phyloP scores from a whole-genome alignment of 78 protist genomes.

The Cavenderia fasciculata region DNA sequence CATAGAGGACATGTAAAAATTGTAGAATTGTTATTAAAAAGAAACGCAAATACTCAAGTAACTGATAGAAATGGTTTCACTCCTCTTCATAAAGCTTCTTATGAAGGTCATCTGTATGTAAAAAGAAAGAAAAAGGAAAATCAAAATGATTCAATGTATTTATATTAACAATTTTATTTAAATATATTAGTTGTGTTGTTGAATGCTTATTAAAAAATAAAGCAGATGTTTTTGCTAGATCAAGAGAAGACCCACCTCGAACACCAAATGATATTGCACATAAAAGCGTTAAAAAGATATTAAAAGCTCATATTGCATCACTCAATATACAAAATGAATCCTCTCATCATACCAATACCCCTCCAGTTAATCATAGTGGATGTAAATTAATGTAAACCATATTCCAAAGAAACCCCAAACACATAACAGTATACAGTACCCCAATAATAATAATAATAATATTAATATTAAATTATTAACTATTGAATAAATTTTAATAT shows the following conservation, averaged over 20 bases:
- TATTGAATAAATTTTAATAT: too few species aligned
- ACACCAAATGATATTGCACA: slow-evolving; percentile 53
- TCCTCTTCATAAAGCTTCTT: slow-evolving; percentile 64
- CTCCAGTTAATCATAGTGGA: background rate
- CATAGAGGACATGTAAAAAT: slow-evolving; percentile 70
- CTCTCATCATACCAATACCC: background rate
- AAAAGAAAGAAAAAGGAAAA: too few species aligned
- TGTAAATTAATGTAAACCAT: slow-evolving; percentile 11
- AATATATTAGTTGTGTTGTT: slow-evolving; percentile 17
- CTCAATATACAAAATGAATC: background rate
- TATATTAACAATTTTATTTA: too few species aligned
- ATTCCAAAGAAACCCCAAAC: background rate
- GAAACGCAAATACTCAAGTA: slow-evolving; percentile 58
- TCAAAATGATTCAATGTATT: too few species aligned
- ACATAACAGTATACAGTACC: background rate
- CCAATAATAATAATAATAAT: background rate
- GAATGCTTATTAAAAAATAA: slow-evolving; percentile 56
- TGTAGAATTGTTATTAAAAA: slow-evolving; percentile 32
- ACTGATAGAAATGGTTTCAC: slow-evolving; percentile 77
- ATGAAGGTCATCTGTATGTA: slow-evolving; percentile 55
- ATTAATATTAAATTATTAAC: background rate
- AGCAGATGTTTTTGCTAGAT: slow-evolving; percentile 47
- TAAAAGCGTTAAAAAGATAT: slow-evolving; percentile 37
- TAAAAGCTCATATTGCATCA: slow-evolving; percentile 18
- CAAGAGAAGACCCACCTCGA: slow-evolving; percentile 43